phyloP scores from a whole-genome alignment of 2,329 filamentous ascomycete species.

The Colletotrichum sp. region DNA sequence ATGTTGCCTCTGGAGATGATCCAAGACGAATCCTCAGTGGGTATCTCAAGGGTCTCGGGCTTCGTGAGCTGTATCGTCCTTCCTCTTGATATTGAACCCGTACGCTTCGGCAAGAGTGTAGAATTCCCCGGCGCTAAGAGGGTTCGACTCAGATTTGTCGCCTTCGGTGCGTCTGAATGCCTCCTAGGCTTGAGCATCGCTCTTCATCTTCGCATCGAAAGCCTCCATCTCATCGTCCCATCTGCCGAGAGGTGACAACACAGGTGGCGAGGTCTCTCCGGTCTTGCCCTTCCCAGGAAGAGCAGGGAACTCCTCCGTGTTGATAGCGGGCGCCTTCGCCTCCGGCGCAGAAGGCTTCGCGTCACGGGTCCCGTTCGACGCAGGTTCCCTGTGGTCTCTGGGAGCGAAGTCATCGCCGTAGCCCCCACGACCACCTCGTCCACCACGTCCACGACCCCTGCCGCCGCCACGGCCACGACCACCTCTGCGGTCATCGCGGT shows the following conservation, averaged over 20 bases:
- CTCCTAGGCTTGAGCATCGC: background rate
- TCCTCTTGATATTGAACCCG: background rate
- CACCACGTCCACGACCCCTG: conserved; percentile 27
- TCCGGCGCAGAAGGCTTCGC: conserved; percentile 26
- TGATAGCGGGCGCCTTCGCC: conserved; percentile 35
- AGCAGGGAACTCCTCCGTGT: conserved; percentile 44
- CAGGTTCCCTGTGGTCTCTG: conserved; percentile 32
- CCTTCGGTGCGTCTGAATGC: background rate
- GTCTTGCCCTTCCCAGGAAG: conserved; percentile 30
- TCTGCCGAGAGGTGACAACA: conserved; percentile 43
- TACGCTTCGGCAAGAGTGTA: background rate
- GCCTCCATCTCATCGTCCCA: conserved; percentile 67
- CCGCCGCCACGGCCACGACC: conserved; percentile 26
- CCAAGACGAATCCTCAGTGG: background rate
- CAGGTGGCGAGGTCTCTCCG: conserved; percentile 25
- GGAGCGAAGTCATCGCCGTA: conserved; percentile 32
- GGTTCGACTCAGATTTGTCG: background rate
- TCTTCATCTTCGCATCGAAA: conserved; percentile 38
- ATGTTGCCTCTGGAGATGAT: background rate
- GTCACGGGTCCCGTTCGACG: background rate
- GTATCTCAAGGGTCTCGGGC: background rate
- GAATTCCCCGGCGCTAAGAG: background rate
- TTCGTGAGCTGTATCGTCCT: background rate
- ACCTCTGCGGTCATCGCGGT: conserved; percentile 9
- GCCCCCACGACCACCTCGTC: conserved; percentile 34